phyloP scores from a whole-genome alignment of 257 asterid species.

The Ilex aquifolium region DNA sequence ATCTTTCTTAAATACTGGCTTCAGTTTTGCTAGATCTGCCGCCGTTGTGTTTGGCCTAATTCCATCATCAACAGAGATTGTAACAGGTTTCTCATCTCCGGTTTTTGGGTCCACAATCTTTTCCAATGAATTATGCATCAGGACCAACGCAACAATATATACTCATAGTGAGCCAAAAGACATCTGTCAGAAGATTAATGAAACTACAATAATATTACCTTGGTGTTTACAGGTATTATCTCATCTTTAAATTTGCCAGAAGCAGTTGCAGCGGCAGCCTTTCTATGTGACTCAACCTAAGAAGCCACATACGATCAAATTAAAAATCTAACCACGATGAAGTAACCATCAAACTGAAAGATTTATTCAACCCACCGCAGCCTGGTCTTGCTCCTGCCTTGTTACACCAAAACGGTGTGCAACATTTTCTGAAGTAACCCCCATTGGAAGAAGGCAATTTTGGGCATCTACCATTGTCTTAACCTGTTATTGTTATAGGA shows the following conservation, averaged over 20 bases:
- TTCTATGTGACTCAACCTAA: conserved; percentile 89
- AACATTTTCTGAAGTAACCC: conserved; percentile 96
- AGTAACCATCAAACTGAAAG: conserved; percentile 1
- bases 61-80: conserved; percentile 87
- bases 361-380: conserved; percentile 67
- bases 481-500: conserved; percentile 36
- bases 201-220: conserved; percentile 35
- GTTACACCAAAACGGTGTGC: conserved; percentile 89
- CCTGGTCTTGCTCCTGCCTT: conserved; percentile 95
- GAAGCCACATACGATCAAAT: conserved; percentile 5
- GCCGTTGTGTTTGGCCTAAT: conserved; percentile 65
- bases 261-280: conserved; percentile 99
- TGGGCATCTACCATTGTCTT: conserved; percentile 78
- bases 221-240: conserved; percentile 81
- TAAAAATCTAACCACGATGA: background rate
- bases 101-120: conserved; percentile 95
- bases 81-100: conserved; percentile 84
- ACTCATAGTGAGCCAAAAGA: background rate
- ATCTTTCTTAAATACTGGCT: conserved; percentile 92
- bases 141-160: conserved; percentile 5
- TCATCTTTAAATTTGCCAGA: conserved; percentile 91
- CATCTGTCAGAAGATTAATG: background rate
- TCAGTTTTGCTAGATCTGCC: conserved; percentile 70
- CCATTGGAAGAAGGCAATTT: conserved; percentile 98
- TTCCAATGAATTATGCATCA: conserved; percentile 12